Percentiles rank a stretch among this genome's conserved stretches.
phyloP scores from a whole-genome alignment of 495 filamentous ascomycete species.

The Tuber indicum region DNA sequence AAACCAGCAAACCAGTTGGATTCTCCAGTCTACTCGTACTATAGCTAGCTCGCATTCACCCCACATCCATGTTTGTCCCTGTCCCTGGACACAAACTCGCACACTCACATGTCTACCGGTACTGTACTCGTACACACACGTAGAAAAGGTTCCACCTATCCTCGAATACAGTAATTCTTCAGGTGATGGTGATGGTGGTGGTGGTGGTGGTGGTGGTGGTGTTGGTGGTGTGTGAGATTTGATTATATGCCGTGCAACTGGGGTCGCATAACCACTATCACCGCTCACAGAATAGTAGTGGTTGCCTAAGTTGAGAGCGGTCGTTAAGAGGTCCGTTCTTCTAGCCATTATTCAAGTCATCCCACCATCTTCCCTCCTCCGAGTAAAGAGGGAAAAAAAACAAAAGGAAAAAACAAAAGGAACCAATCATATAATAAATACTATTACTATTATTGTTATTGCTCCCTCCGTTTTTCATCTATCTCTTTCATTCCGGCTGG shows the following conservation, averaged over 20 bases:
- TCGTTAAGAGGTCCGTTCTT: background rate
- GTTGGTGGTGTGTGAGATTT: background rate
- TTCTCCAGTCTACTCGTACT: background rate
- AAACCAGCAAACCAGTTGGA: background rate
- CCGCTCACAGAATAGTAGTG: background rate
- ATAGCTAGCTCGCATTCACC: background rate
- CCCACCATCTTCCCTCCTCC: background rate
- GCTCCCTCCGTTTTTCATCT: background rate
- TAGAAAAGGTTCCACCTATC: background rate
- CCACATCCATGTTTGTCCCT: background rate
- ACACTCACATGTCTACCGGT: too few relatives aligned
- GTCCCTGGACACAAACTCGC: background rate
- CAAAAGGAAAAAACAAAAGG: background rate
- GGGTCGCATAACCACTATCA: background rate
- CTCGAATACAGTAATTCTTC: background rate
- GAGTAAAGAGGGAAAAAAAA: background rate
- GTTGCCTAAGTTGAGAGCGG: background rate
- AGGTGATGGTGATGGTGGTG: background rate
- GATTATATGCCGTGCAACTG: background rate
- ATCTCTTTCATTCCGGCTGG: background rate
- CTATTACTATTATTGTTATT: background rate
- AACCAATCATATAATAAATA: background rate
- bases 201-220: background rate
- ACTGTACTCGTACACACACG: too few relatives aligned
- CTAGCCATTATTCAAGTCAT: background rate